Evolutionary conservation across 169 alveolate genomes (phyloP), one percentile per base, ranked within the genome.

Genomic region (Eimeria tenella): DNA sequence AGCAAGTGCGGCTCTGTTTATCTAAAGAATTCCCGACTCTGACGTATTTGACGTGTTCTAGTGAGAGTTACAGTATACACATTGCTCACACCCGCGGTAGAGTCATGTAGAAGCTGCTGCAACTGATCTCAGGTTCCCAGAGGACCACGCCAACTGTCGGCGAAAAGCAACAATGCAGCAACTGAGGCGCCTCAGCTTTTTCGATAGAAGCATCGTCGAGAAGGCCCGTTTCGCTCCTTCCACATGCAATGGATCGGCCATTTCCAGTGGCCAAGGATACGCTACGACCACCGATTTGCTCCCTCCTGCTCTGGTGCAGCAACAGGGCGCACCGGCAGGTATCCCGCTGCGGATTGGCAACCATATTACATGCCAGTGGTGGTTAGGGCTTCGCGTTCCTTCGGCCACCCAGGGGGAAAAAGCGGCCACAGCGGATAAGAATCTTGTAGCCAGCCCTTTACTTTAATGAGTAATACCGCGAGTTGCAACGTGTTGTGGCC

Each of bases 111-210:
- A 31, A 31, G 42, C 42, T 31, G 42, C 42, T 1, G 42, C 42
- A 2, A 31, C 42, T 31, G 42, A 0, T 70, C 79, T 17, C 21
- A 42, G 31, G 19, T 52, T 70, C 50, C 62, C 62, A 42, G 31
- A 58, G 52, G 31, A 55, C 53, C 50, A 53, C 58, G 42, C 25
- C 65, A 55, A 52, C 53, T 71, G 49, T 49, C 21, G 74, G 17
- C 74, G 13, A n/a, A 5, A 31, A 23, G 86, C 19, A 25, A 75
- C 11, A 52, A 90, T 90, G 94, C 91, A 90, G 94, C 90, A 90
- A 74, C 91, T 90, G 63, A 83, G 94, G 53, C 91, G 91, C 86
- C 89, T 90, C 56, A 79, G 52, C 55, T 90, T 90, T 62, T 90
- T 90, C 68, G 91, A 90, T 55, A 55, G 94, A n/a, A 75, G 73